Evolutionary conservation across 257 asterid species (phyloP), one percentile per base, ranked within the genome.

Genomic region (Jacaranda mimosifolia): DNA sequence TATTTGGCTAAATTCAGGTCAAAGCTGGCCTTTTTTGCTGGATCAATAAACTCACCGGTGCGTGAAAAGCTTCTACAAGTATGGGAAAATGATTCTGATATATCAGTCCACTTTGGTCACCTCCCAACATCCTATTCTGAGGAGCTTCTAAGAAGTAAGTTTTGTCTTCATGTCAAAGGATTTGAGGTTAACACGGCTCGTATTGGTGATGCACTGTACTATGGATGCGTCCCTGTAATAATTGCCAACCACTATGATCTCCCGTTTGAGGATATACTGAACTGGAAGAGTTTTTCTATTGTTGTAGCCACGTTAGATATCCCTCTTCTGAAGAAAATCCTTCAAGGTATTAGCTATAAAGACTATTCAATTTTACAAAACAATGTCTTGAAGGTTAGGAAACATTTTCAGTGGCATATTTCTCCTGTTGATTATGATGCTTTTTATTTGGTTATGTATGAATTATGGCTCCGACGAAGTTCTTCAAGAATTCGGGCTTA

Each of bases 121-220:
- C 86, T 92, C 21, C 43, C 70, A n/a, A 88, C 91, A 36, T 76
- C 92, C 46, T 94, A 92, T 55, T 72, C 94, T 0, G 90, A 88
- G 40, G 95, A 79, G 83, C 95, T 92, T 46, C 81, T 88, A 6
- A 57, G 51, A 19, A 94, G 97, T 89, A 94, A 88, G 77, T 94
- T 92, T 73, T 94, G 98, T 86, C 91, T 94, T 79, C 98, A 94
- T 59, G 96, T 91, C 35, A 92, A 94, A 88, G 98, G 98, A 53
- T 92, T 78, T 56, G 97, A 94, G 84, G 96, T 94, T 70, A 94
- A 94, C 86, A 94, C 98, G 7, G 98, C 98, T 64, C 97, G 98
- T 14, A 84, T 89, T 19, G 93, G 94, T 4, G 97, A 94, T 73
- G 96, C 98, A 12, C 52, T 92, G 21, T 91, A 89, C 65, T 85